Base-by-base conservation (phyloP, 2,329 filamentous ascomycete genomes). In the Xylaria sp. region DNA sequence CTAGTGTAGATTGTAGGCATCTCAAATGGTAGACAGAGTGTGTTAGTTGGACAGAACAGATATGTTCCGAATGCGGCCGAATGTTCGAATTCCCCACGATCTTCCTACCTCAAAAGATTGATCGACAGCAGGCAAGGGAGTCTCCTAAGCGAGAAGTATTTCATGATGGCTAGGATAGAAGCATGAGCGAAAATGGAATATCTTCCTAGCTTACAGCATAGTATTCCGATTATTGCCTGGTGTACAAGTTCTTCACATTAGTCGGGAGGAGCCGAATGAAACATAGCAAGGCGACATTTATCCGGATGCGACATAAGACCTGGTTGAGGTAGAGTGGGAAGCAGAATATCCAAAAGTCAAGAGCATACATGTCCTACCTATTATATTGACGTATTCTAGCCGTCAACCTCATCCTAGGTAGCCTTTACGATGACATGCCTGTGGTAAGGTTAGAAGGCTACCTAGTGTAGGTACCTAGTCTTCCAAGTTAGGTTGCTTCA, bases 51-150 rank as follows among this genome's bases (percentile, higher is more conserved):
- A n/a, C 40, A 35, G 5, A 35, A 18, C 35, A 5, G 6, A 35
- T 54, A 32, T 51, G 25, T 13, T 51, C 32, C 42, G 6, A 29
- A 51, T 47, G 27, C 54, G n/a, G 50, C 25, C 32, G 23, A 48
- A 60, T 16, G 37, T 23, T 51, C 40, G 12, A 55, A 57, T 23
- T 48, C 67, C 65, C 65, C 60, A 63, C 27, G 58, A 59, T 60
- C 59, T 60, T 71, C 69, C 53, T 58, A 66, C 66, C 44, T 55
- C 21, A 51, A 40, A 57, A 25, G 66, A 65, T 71, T 69, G 69
- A 71, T 71, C 69, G 63, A 66, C 66, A 48, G 1, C 47, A 42
- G 47, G 66, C 13, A 5, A 18, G 8, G 40, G 27, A 16, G 25
- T 5, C 27, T 48, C 16, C 10, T 42, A 27, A 29, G 32, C 21